phyloP scores from a whole-genome alignment of 2,329 filamentous ascomycete species.

The Zopfia rhizophila region DNA sequence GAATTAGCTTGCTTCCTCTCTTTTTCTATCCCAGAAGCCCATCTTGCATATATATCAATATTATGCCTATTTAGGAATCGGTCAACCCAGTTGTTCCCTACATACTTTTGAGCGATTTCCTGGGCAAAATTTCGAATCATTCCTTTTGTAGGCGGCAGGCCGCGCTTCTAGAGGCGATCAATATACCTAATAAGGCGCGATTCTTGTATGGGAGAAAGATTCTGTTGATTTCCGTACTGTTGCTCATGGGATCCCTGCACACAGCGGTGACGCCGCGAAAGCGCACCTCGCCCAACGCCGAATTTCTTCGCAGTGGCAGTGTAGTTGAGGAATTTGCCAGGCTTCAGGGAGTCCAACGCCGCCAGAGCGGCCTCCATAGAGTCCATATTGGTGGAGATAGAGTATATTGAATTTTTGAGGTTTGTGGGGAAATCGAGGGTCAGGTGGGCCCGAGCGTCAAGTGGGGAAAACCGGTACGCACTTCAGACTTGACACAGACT shows the following conservation, averaged over 20 bases:
- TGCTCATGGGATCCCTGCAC: not conserved
- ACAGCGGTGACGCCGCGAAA: slow-evolving; percentile 4
- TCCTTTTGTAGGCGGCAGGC: slow-evolving; percentile 19
- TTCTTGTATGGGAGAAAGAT: slow-evolving; percentile 3
- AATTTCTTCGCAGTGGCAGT: slow-evolving; percentile 13
- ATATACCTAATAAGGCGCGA: slow-evolving; percentile 15
- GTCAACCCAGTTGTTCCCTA: slow-evolving; percentile 16
- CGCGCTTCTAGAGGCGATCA: slow-evolving; percentile 14
- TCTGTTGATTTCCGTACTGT: not conserved
- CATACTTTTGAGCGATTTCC: slow-evolving; percentile 9
- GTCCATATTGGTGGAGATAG: slow-evolving; percentile 17
- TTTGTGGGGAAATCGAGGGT: too few species aligned
- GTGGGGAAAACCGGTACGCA: too few species aligned
- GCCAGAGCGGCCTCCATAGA: slow-evolving; percentile 18
- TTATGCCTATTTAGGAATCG: slow-evolving; percentile 9
- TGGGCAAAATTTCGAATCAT: slow-evolving; percentile 22
- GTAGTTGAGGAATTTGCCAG: slow-evolving; percentile 5
- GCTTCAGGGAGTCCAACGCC: slow-evolving; percentile 14
- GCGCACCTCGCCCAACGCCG: slow-evolving; percentile 12
- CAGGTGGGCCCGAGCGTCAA: too few species aligned
- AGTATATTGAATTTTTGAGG: slow-evolving; percentile 7
- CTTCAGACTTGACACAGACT: too few species aligned
- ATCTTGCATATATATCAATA: slow-evolving; percentile 13
- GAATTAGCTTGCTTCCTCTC: slow-evolving; percentile 22
- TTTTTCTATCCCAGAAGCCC: slow-evolving; percentile 21